Evolutionary conservation across 1,139 yeast species (phyloP).

Genomic region (Debaryomycetaceae sp.): DNA sequence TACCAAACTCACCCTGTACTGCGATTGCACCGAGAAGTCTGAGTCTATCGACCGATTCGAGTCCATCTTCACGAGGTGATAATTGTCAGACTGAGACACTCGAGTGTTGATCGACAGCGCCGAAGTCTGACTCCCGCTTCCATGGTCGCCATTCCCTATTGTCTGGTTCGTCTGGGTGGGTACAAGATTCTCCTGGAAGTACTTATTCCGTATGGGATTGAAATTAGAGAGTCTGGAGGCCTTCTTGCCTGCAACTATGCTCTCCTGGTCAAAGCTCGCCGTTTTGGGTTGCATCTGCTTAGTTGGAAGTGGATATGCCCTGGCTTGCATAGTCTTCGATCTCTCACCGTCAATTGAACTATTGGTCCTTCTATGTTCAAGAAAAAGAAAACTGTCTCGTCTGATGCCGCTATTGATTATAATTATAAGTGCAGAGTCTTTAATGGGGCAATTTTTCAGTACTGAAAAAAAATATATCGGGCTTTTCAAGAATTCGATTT

Average conservation of each 20-base stretch:
- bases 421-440: no score
- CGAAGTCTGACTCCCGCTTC: neutral
- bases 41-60: slow-evolving; percentile 44
- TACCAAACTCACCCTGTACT: slow-evolving; percentile 26
- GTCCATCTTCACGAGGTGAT: slow-evolving; percentile 43
- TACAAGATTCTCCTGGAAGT: neutral
- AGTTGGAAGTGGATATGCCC: neutral
- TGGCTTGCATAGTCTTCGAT: neutral
- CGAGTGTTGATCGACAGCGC: neutral
- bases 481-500: neutral
- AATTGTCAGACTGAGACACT: slow-evolving; percentile 10
- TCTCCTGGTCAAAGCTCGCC: slow-evolving; percentile 7
- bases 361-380: no score
- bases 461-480: neutral
- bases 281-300: slow-evolving; percentile 3
- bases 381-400: no score
- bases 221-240: slow-evolving; percentile 15
- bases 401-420: no score
- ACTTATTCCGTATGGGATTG: slow-evolving; percentile 13
- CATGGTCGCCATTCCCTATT: neutral
- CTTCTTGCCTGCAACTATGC: slow-evolving; percentile 7
- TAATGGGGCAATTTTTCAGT: neutral
- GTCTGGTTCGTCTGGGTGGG: neutral
- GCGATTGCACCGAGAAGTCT: slow-evolving; percentile 22
- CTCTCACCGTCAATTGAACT: neutral